Percentiles rank a stretch among this genome's conserved stretches.
phyloP scores from a whole-genome alignment of 1,284 basidiomycete species.

The Meira nashicola region DNA sequence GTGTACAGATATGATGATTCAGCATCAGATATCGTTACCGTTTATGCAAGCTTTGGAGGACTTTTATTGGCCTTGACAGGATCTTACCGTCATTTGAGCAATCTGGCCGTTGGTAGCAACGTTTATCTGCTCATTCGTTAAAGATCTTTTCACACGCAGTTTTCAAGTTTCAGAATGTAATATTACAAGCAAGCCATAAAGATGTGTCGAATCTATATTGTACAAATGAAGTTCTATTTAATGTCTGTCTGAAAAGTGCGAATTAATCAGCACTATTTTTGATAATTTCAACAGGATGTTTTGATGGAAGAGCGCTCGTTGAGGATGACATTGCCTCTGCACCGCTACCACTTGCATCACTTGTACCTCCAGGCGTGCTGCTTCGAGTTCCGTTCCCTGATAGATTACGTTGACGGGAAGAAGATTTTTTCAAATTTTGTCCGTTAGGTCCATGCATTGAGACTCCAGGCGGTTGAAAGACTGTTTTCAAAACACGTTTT shows the following conservation, averaged over 20 bases:
- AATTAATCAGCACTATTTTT: too few species aligned
- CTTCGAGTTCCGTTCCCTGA: neutral
- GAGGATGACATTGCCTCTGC: slow-evolving; percentile 4
- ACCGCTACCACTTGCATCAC: slow-evolving; percentile 9
- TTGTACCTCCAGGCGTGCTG: neutral
- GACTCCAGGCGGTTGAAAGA: slow-evolving; percentile 47
- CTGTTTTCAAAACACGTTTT: slow-evolving; percentile 45
- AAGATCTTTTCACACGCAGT: too few species aligned
- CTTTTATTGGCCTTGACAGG: slow-evolving; percentile 90
- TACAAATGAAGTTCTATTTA: too few species aligned
- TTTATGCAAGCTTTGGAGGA: slow-evolving; percentile 94
- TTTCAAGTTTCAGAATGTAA: too few species aligned
- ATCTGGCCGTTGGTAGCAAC: slow-evolving; percentile 85
- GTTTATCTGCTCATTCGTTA: slow-evolving; percentile 79
- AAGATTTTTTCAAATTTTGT: neutral
- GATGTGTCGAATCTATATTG: too few species aligned
- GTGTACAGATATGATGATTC: slow-evolving; percentile 95
- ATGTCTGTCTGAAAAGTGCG: too few species aligned
- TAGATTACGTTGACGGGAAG: neutral
- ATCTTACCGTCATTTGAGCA: slow-evolving; percentile 84
- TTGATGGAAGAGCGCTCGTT: neutral
- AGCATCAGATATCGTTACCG: slow-evolving; percentile 76
- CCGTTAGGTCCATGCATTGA: slow-evolving; percentile 46
- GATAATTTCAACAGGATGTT: too few species aligned
- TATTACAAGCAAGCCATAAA: too few species aligned